Conservation (phyloP, 805 yeast species). For the Metschnikowia aberdeeniae region DNA sequence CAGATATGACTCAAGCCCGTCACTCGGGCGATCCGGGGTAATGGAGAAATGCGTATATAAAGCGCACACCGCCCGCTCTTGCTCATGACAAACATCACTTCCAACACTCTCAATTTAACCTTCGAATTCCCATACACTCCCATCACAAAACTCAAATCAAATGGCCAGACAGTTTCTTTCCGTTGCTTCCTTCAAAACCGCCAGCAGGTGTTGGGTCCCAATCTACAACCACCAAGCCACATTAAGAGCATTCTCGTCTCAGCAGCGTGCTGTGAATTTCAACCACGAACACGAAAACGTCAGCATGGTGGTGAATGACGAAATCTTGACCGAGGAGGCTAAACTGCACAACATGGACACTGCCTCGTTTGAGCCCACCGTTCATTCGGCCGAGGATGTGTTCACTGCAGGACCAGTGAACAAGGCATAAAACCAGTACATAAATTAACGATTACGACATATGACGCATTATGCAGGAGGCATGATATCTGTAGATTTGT, state of each 20-base stretch:
- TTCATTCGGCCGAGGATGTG: conserved; percentile 39
- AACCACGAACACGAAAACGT: conserved; percentile 27
- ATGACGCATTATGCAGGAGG: background rate
- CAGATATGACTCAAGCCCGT: conserved; percentile 7
- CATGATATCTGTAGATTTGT: too few relatives aligned
- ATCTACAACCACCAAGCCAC: conserved; percentile 10
- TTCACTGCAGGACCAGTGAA: conserved; percentile 44
- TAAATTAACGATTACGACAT: too few relatives aligned
- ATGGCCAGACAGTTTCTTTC: conserved; percentile 31
- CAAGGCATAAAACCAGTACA: conserved; percentile 12
- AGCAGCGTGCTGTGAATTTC: conserved; percentile 33
- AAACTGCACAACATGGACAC: conserved; percentile 5
- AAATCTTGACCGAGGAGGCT: conserved; percentile 18
- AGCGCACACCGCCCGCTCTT: background rate
- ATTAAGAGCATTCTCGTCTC: conserved; percentile 32
- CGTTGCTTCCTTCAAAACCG: conserved; percentile 36
- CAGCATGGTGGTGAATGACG: conserved; percentile 34
- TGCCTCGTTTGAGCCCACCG: conserved; percentile 34
- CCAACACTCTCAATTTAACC: too few relatives aligned
- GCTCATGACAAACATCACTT: too few relatives aligned
- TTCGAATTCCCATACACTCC: background rate
- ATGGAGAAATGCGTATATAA: conserved; percentile 8
- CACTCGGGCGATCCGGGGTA: conserved; percentile 17
- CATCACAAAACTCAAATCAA: background rate
- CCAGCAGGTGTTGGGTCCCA: conserved; percentile 41